These are phyloP conservation scores for Curvularia hawaiiensis DNA, from an alignment of 2,329 filamentous ascomycete genomes.

Conservation along the genomic window DNA sequence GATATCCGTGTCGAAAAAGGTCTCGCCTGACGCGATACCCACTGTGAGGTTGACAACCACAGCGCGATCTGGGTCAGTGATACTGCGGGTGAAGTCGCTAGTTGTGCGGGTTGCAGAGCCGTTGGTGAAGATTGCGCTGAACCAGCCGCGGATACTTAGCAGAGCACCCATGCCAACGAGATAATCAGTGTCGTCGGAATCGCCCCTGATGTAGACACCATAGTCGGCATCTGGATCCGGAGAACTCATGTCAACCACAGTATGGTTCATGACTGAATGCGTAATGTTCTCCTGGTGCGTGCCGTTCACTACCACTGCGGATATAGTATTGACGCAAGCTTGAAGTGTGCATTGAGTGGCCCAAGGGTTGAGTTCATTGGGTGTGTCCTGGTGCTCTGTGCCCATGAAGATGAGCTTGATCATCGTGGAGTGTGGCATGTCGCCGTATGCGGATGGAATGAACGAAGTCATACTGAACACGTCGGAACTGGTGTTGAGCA, in stretches of 20 bases:
- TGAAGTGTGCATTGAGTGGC: conserved; percentile 20
- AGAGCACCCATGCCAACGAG: conserved; percentile 20
- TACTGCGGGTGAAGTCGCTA: conserved; percentile 19
- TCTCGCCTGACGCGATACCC: conserved; percentile 22
- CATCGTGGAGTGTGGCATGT: conserved; percentile 22
- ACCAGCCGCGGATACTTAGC: conserved; percentile 19
- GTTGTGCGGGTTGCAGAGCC: conserved; percentile 23
- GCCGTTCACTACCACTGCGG: conserved; percentile 18
- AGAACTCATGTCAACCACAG: conserved; percentile 19
- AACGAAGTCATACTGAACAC: conserved; percentile 25
- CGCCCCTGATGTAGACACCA: conserved; percentile 13
- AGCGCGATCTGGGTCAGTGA: conserved; percentile 20
- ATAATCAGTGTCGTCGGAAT: conserved; percentile 10
- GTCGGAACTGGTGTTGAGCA: conserved; percentile 22
- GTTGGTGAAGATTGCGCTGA: conserved; percentile 21
- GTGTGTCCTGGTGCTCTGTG: conserved; percentile 17
- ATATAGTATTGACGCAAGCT: conserved; percentile 17
- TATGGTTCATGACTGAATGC: conserved; percentile 14
- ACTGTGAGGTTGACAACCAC: conserved; percentile 24
- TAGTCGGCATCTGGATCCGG: conserved; percentile 15
- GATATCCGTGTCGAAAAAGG: conserved; percentile 22
- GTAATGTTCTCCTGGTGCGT: conserved; percentile 22
- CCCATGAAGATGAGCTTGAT: conserved; percentile 22
- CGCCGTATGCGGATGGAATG: conserved; percentile 21
- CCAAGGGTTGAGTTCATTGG: conserved; percentile 15